A percentile compares a stretch with the other conserved stretches of the same genome.
These are phyloP conservation scores for Penicillium psychrofluorescens DNA, from an alignment of 495 filamentous ascomycete species.

Conservation along the genomic window DNA sequence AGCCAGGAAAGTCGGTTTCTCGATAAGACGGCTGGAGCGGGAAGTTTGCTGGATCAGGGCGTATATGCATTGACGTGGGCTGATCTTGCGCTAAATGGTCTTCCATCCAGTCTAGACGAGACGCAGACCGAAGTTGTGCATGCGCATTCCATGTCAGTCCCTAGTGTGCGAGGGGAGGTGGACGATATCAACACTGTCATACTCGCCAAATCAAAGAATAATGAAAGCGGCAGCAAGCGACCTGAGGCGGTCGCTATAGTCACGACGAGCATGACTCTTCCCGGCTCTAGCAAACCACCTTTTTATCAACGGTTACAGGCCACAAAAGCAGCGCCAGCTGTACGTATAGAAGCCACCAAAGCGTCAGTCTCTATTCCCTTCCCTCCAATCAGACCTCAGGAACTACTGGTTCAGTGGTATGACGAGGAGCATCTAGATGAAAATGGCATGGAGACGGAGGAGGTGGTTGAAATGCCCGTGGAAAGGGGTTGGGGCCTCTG, in stretches of 20 bases:
- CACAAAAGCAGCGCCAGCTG: not conserved
- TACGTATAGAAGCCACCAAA: constrained; percentile 4
- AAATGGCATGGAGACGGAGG: constrained; percentile 1
- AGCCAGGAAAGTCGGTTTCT: not conserved
- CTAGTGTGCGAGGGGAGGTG: not conserved
- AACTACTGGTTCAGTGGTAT: constrained; percentile 2
- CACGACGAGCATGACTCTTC: constrained; percentile 1
- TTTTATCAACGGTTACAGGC: constrained; percentile 1
- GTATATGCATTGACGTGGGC: constrained; percentile 5
- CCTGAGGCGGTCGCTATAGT: constrained; percentile 2
- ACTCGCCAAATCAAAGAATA: not conserved
- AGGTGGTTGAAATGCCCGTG: not conserved
- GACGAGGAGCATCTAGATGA: constrained; percentile 1
- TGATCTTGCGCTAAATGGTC: constrained; percentile 4
- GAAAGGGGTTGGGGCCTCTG: constrained; percentile 3
- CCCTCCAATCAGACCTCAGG: constrained; percentile 4
- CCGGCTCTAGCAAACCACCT: not conserved
- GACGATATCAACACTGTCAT: constrained; percentile 5
- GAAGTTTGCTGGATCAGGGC: constrained; percentile 4
- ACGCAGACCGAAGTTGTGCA: constrained; percentile 1
- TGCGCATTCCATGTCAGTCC: constrained; percentile 1
- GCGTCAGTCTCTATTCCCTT: constrained; percentile 3
- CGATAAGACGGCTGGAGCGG: constrained; percentile 2
- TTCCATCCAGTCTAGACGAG: not conserved
- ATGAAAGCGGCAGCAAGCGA: not conserved